phyloP scores from a whole-genome alignment of 2,329 filamentous ascomycete genomes.

The Bimuria novae-zelandiae region DNA sequence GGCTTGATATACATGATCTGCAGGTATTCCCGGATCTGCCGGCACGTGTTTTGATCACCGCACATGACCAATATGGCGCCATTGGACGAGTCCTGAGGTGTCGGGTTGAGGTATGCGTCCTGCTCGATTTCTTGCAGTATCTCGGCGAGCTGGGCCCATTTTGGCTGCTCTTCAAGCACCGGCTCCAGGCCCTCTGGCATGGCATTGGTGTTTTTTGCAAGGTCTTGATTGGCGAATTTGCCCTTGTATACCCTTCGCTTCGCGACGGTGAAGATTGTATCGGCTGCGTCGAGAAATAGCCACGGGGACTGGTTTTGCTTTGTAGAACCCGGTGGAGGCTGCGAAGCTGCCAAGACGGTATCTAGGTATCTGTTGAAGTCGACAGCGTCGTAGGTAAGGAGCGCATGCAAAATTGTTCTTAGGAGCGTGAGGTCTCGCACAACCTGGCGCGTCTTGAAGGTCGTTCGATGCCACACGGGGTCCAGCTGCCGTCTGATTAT shows the following conservation, averaged over 20 bases:
- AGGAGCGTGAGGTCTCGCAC: constrained; percentile 86
- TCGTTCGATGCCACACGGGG: constrained; percentile 96
- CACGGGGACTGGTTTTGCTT: constrained; percentile 90
- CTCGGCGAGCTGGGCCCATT: constrained; percentile 88
- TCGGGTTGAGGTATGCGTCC: constrained; percentile 82
- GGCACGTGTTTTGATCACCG: constrained; percentile 80
- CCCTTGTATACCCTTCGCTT: constrained; percentile 85
- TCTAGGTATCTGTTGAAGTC: constrained; percentile 92
- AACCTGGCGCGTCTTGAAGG: constrained; percentile 93
- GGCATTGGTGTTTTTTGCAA: constrained; percentile 51
- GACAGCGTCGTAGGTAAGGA: constrained; percentile 87
- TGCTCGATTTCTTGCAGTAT: constrained; percentile 91
- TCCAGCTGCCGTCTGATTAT: constrained; percentile 88
- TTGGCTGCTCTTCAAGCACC: constrained; percentile 90
- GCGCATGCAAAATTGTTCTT: constrained; percentile 75
- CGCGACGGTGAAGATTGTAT: constrained; percentile 90
- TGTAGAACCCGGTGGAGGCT: constrained; percentile 83
- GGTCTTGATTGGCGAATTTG: constrained; percentile 64
- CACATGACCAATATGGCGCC: constrained; percentile 97
- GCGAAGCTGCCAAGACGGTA: constrained; percentile 88
- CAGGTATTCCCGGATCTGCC: constrained; percentile 87
- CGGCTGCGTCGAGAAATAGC: constrained; percentile 93
- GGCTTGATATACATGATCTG: constrained; percentile 83
- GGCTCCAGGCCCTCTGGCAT: constrained; percentile 70
- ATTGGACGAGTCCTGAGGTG: constrained; percentile 78